Evolutionary conservation across 257 asterid genomes (phyloP), one percentile per base, ranked within the genome.

Genomic region (Nicotiana tomentosiformis): DNA sequence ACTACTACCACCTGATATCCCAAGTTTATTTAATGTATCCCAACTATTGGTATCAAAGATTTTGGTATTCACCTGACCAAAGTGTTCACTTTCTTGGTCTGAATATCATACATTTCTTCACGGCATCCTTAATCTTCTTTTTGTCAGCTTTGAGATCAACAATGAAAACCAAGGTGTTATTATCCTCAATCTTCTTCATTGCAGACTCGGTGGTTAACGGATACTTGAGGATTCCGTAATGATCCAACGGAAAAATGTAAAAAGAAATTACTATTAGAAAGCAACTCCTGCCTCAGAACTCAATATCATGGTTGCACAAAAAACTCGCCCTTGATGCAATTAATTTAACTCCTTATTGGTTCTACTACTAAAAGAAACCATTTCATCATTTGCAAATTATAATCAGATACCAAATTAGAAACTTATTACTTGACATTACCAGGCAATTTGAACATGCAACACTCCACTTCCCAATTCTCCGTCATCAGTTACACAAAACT

Each of bases 141-240:
- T 84, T 84, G 79, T 81, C 84, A 76, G 87, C 87, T 51, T 84
- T 78, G 64, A 85, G 77, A 55, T 82, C 87, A 85, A 82, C 85
- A 46, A 85, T 85, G 80, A 85, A 85, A 46, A 85, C 83, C 46
- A 85, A 70, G 82, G 87, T 84, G 78, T 84, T 84, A 56, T 84
- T 84, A 81, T 84, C 87, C 84, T 84, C 87, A 64, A 84, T 84
- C 82, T 84, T 84, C 72, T 84, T 84, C 87, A 85, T 85, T 16
- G 87, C 77, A 39, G 83, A 85, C 81, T 85, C 87, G 2, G 85
- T 85, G 51, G 85, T 85, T 72, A 85, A 77, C 51, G 85, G 87
- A 67, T 68, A 85, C 16, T 85, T 82, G 65, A 85, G 83, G 17
- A 85, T 85, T 77, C 58, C 81, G 85, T 82, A 85, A 30, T 85